These are phyloP conservation scores for Dioszegia hungarica DNA, from an alignment of 768 basidiomycete genomes.

Conservation along the genomic window DNA sequence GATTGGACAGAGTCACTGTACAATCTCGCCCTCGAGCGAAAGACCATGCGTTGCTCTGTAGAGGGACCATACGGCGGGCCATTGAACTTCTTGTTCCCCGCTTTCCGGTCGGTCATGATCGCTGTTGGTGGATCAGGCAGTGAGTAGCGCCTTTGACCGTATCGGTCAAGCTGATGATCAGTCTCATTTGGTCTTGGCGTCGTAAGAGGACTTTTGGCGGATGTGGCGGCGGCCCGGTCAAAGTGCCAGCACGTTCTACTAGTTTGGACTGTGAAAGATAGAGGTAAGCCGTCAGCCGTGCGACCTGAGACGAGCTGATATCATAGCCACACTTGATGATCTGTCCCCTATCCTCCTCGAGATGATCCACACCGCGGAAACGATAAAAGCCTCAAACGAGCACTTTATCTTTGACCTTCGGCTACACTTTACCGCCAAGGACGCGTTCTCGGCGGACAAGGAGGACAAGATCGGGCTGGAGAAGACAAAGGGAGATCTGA, in stretches of 20 bases:
- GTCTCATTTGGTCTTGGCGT: conserved; percentile 7
- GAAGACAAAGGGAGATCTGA: not conserved
- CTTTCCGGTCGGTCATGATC: not conserved
- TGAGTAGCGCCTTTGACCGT: not conserved
- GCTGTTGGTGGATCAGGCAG: conserved; percentile 3
- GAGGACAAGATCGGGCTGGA: conserved; percentile 2
- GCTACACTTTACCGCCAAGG: not conserved
- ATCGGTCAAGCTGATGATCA: not conserved
- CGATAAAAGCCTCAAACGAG: not conserved
- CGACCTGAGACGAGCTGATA: not conserved
- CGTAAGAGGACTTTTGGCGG: not conserved
- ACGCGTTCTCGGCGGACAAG: not conserved
- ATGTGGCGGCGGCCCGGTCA: not conserved
- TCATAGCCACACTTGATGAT: not conserved
- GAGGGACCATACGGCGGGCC: conserved; percentile 8
- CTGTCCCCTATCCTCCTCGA: not conserved
- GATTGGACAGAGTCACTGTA: not conserved
- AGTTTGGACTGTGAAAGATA: conserved; percentile 1
- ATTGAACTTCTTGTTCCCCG: conserved; percentile 1
- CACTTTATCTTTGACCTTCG: not conserved
- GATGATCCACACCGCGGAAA: not conserved
- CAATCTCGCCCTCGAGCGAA: not conserved
- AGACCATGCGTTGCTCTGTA: not conserved
- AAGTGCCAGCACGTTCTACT: not conserved
- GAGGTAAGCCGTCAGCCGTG: not conserved